These are phyloP conservation scores for Avena atlantica DNA, from an alignment of 176 grass and related monocot genomes.

Conservation along the genomic window DNA sequence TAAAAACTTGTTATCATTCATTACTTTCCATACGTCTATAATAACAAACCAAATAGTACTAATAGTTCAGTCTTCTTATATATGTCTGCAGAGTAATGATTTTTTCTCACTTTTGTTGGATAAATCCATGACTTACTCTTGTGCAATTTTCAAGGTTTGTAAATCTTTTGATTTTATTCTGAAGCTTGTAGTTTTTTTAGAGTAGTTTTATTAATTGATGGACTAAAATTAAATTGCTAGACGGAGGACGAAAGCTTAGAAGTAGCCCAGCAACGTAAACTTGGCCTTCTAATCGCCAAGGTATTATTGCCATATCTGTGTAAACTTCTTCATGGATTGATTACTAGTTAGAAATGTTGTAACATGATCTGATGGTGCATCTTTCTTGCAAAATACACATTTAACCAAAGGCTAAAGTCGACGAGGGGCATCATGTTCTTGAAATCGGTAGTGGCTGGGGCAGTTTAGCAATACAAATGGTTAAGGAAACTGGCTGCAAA, in stretches of 20 bases:
- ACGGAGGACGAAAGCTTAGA: conserved; percentile 10
- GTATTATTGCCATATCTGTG: conserved; percentile 2
- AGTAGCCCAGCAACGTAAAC: conserved; percentile 4
- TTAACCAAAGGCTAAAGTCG: conserved; percentile 10
- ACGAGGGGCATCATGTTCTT: conserved; percentile 22
- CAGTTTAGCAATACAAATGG: conserved; percentile 24
- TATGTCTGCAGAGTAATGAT: background rate
- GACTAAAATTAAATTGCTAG: background rate
- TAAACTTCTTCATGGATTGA: background rate
- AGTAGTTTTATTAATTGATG: background rate
- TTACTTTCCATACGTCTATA: background rate
- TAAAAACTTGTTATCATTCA: background rate
- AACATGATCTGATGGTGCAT: conserved; percentile 1
- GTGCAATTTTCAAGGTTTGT: conserved; percentile 20
- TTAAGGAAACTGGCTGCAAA: conserved; percentile 23
- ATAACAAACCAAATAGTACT: background rate
- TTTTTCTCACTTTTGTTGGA: conserved; percentile 9
- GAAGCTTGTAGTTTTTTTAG: background rate
- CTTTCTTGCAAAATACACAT: background rate
- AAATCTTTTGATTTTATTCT: background rate
- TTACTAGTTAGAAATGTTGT: conserved; percentile 11
- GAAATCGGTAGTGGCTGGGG: conserved; percentile 14
- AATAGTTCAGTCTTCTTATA: background rate
- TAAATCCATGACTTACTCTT: conserved; percentile 19
- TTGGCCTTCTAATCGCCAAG: background rate